Percentiles rank a stretch among this genome's conserved stretches.
Conservation (phyloP, 2,329 filamentous ascomycete species). For the Pyrenochaeta sp. region DNA sequence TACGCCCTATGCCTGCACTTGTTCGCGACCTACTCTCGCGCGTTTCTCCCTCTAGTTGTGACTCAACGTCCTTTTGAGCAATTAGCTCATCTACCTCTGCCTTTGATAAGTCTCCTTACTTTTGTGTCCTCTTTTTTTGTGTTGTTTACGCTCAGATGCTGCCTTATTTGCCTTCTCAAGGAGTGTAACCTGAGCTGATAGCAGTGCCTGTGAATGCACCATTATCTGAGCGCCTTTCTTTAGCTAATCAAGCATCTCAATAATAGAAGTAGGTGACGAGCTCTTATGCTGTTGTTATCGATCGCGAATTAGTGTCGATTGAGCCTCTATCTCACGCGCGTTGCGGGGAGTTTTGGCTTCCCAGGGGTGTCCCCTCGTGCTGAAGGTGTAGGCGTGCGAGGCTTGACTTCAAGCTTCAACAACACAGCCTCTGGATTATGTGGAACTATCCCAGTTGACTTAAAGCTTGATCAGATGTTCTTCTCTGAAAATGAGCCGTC, state of each 20-base stretch:
- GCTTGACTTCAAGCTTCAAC: conserved; percentile 34
- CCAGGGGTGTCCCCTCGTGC: neutral
- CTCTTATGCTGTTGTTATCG: conserved; percentile 7
- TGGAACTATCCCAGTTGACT: conserved; percentile 40
- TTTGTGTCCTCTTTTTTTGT: conserved; percentile 5
- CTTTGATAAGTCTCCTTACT: neutral
- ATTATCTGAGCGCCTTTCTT: conserved; percentile 14
- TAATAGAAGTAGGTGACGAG: conserved; percentile 10
- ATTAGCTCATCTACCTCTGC: neutral
- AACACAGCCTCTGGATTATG: conserved; percentile 38
- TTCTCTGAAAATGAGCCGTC: conserved; percentile 22
- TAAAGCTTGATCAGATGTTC: conserved; percentile 38
- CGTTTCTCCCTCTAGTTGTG: neutral
- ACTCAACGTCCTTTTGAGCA: conserved; percentile 2
- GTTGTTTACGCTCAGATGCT: conserved; percentile 1
- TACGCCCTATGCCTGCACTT: neutral
- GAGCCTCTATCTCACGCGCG: conserved; percentile 8
- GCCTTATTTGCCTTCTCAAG: conserved; percentile 7
- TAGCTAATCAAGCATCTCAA: conserved; percentile 9
- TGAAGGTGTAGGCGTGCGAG: neutral
- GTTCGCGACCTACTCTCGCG: conserved; percentile 10
- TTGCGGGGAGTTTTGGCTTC: conserved; percentile 13
- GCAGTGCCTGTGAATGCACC: conserved; percentile 11
- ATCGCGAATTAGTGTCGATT: conserved; percentile 11
- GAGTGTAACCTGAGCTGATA: conserved; percentile 1